Percentiles rank a stretch among this genome's conserved stretches.
These are phyloP conservation scores for Daldinia concentrica DNA, from an alignment of 495 filamentous ascomycete species.

Conservation along the genomic window DNA sequence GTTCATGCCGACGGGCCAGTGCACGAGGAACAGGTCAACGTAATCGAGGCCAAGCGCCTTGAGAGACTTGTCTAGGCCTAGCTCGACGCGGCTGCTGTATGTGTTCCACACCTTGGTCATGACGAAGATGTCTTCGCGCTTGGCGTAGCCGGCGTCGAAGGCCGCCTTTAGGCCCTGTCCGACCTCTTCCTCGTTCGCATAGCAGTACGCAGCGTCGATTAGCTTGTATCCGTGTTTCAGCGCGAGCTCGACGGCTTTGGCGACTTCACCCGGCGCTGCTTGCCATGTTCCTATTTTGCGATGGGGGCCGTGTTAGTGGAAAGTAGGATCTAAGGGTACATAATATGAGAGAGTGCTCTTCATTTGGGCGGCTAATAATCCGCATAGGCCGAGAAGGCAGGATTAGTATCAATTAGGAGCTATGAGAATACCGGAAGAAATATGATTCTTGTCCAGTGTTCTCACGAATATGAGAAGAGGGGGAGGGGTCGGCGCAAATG, in stretches of 20 bases:
- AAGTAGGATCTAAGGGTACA: not conserved
- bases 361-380: not conserved
- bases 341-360: not conserved
- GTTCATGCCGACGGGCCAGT: slow-evolving; percentile 89
- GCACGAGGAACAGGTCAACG: slow-evolving; percentile 81
- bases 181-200: slow-evolving; percentile 67
- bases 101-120: slow-evolving; percentile 87
- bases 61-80: slow-evolving; percentile 75
- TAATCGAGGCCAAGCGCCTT: slow-evolving; percentile 78
- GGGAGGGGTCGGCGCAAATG: not conserved
- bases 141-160: slow-evolving; percentile 70
- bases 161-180: slow-evolving; percentile 68
- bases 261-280: slow-evolving; percentile 68
- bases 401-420: not conserved
- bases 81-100: slow-evolving; percentile 72
- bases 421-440: not conserved
- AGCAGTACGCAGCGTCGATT: slow-evolving; percentile 67
- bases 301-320: slow-evolving; percentile 3
- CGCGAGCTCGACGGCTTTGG: slow-evolving; percentile 62
- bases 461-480: not conserved
- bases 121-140: slow-evolving; percentile 82
- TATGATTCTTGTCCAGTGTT: not conserved
- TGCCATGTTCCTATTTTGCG: slow-evolving; percentile 74
- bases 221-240: slow-evolving; percentile 72
- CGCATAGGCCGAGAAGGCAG: not conserved